Percentiles rank a stretch among this genome's conserved stretches.
Conservation (phyloP, 2,329 filamentous ascomycete genomes). For the Pezicula neosporulosa region DNA sequence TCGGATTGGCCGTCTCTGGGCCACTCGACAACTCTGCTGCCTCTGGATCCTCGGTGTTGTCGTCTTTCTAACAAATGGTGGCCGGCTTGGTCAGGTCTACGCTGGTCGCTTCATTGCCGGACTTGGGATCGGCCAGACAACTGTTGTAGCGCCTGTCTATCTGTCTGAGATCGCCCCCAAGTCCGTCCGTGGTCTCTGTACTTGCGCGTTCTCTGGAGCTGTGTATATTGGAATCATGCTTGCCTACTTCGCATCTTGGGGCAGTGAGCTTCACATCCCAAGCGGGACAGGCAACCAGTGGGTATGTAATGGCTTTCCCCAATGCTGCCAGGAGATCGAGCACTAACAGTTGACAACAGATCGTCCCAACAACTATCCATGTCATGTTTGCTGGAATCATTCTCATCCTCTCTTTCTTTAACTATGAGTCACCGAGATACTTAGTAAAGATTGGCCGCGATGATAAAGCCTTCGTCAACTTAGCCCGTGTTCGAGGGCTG, state of each 20-base stretch:
- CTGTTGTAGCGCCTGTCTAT: slow-evolving; percentile 67
- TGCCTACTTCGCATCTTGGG: slow-evolving; percentile 74
- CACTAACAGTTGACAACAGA: slow-evolving; percentile 39
- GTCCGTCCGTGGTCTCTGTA: slow-evolving; percentile 69
- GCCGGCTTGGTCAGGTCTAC: slow-evolving; percentile 54
- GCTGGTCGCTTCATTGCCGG: slow-evolving; percentile 65
- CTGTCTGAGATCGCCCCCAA: slow-evolving; percentile 70
- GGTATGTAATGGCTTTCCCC: slow-evolving; percentile 25
- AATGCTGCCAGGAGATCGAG: background rate
- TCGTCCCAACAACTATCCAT: slow-evolving; percentile 71
- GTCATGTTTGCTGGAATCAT: slow-evolving; percentile 75
- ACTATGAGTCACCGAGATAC: slow-evolving; percentile 68
- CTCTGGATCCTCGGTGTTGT: slow-evolving; percentile 56
- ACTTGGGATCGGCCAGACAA: slow-evolving; percentile 60
- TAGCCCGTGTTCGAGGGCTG: slow-evolving; percentile 58
- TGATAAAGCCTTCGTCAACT: slow-evolving; percentile 52
- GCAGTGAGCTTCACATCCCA: slow-evolving; percentile 46
- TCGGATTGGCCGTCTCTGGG: slow-evolving; percentile 59
- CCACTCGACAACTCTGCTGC: slow-evolving; percentile 53
- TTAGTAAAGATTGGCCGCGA: slow-evolving; percentile 59
- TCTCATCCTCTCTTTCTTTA: slow-evolving; percentile 64
- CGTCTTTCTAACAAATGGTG: slow-evolving; percentile 55
- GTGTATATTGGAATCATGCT: slow-evolving; percentile 78
- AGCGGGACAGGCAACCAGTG: slow-evolving; percentile 45
- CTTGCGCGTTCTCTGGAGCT: slow-evolving; percentile 65